Evolutionary conservation across 805 yeast genomes (phyloP), one percentile per base, ranked within the genome.

Genomic region (Yamadazyma takamatsuzukensis): DNA sequence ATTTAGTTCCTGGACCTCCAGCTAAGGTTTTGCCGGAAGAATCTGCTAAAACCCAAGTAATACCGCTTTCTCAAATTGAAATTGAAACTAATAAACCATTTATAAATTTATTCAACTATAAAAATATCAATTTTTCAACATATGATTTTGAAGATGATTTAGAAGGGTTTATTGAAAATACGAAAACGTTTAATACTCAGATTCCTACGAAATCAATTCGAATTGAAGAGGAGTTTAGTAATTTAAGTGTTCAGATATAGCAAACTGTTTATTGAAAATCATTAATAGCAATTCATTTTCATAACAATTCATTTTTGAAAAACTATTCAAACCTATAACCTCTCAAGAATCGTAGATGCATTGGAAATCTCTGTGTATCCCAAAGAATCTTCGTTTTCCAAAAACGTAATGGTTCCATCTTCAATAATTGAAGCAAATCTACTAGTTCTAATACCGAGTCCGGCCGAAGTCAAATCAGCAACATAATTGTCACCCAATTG

Each of bases 391-490:
- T 58, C 64, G 33, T 45, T 46, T 27, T 47, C 54, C 29, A 58
- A 49, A 48, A 45, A 66, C 25, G 49, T 51, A 34, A 70, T 64
- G 17, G 56, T 50, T 21, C 72, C 72, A 43, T 62, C 49, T 37
- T 76, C 78, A 33, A 83, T 78, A 40, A 87, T 66, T 36, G 81
- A 63, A 27, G 90, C 87, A 61, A 78, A 85, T 62, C 96, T 76
- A 21, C 52, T 53, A 23, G 61, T 54, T 51, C 72, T 54, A 30
- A 57, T 41, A 4, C 70, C 70, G 37, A 61, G 41, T 6, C 70
- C 70, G 34, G 49, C 56, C 18, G 49, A 56, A 22, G 59, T 71
- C 36, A 72, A 66, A 47, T 80, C 80, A 33, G 70, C 54, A 18
- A 42, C 48, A 41, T 44, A 59, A 26, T 70, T 61, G 40, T 75